These are phyloP conservation scores for Trichoderma sp. DNA, from an alignment of 2,329 filamentous ascomycete genomes.

Conservation along the genomic window DNA sequence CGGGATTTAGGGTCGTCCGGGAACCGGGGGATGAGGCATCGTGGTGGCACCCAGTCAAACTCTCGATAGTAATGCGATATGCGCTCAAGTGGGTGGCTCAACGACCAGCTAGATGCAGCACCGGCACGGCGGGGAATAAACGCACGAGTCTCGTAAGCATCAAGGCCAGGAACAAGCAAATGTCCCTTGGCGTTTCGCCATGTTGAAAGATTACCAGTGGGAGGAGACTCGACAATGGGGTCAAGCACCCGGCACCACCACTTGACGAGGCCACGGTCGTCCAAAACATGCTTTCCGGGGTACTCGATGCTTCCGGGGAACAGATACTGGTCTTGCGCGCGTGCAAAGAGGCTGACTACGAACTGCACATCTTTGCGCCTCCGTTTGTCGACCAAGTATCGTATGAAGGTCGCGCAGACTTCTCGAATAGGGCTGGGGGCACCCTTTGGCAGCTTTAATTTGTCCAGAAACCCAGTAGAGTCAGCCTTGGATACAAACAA, in stretches of 20 bases:
- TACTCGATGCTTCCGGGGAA: slow-evolving; percentile 92
- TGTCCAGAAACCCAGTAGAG: slow-evolving; percentile 81
- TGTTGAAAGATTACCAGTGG: slow-evolving; percentile 29
- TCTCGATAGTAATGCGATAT: slow-evolving; percentile 63
- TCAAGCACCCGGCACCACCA: slow-evolving; percentile 95
- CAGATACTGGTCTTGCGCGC: slow-evolving; percentile 89
- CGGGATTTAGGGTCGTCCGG: slow-evolving; percentile 94
- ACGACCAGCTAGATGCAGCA: slow-evolving; percentile 59
- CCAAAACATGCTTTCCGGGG: slow-evolving; percentile 80
- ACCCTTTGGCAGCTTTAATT: slow-evolving; percentile 61
- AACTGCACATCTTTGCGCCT: slow-evolving; percentile 64
- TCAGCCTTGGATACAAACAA: slow-evolving; percentile 97
- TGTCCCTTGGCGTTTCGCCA: slow-evolving; percentile 67
- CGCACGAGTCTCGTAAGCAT: slow-evolving; percentile 73
- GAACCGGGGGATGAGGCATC: slow-evolving; percentile 84
- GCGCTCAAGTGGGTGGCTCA: slow-evolving; percentile 67
- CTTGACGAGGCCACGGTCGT: slow-evolving; percentile 83
- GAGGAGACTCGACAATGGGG: slow-evolving; percentile 60
- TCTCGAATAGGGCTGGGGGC: slow-evolving; percentile 70
- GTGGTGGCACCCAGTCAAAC: slow-evolving; percentile 63
- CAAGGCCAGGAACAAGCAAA: slow-evolving; percentile 82
- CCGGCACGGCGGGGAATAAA: slow-evolving; percentile 62
- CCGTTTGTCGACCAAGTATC: slow-evolving; percentile 67
- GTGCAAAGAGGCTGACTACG: slow-evolving; percentile 85
- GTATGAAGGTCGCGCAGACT: slow-evolving; percentile 72